Conservation (phyloP, 139 green algal species). For the Chlorella sp. region DNA sequence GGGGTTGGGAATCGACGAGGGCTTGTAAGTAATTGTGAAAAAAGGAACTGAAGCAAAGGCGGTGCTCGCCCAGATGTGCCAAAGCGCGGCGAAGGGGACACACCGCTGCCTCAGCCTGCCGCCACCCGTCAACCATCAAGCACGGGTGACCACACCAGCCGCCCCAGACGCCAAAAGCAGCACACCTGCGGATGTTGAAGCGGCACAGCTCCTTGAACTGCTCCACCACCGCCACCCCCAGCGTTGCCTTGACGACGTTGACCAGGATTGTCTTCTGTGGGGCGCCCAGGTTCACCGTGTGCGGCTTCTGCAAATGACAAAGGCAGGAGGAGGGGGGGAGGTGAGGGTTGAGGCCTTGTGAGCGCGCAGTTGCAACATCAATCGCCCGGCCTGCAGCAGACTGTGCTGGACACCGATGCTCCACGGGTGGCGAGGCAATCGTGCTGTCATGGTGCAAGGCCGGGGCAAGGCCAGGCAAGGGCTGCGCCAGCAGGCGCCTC, state of each 20-base stretch:
- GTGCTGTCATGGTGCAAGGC: neutral
- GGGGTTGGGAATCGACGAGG: too few relatives aligned
- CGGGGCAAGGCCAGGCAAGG: neutral
- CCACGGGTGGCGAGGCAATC: too few relatives aligned
- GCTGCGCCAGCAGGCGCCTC: neutral
- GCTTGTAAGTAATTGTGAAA: too few relatives aligned
- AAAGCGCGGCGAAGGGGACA: neutral
- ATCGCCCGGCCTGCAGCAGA: neutral
- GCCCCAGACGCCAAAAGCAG: neutral
- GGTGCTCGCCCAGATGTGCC: neutral
- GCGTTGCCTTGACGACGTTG: slow-evolving; percentile 49
- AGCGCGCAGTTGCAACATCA: too few relatives aligned
- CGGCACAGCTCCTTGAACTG: slow-evolving; percentile 45
- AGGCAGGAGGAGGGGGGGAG: too few relatives aligned
- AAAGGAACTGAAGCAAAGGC: neutral
- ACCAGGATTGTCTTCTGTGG: slow-evolving; percentile 58
- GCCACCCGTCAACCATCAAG: too few relatives aligned
- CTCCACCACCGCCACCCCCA: slow-evolving; percentile 52
- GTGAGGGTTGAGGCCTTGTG: neutral
- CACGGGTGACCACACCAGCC: neutral
- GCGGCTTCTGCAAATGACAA: slow-evolving; percentile 33
- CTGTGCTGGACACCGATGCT: neutral
- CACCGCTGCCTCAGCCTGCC: too few relatives aligned
- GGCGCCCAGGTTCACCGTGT: slow-evolving; percentile 59
- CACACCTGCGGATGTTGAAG: slow-evolving; percentile 33